Evolutionary conservation across 768 basidiomycete genomes (phyloP), one percentile per base, ranked within the genome.

Genomic region (Rhodotorula babjevae): DNA sequence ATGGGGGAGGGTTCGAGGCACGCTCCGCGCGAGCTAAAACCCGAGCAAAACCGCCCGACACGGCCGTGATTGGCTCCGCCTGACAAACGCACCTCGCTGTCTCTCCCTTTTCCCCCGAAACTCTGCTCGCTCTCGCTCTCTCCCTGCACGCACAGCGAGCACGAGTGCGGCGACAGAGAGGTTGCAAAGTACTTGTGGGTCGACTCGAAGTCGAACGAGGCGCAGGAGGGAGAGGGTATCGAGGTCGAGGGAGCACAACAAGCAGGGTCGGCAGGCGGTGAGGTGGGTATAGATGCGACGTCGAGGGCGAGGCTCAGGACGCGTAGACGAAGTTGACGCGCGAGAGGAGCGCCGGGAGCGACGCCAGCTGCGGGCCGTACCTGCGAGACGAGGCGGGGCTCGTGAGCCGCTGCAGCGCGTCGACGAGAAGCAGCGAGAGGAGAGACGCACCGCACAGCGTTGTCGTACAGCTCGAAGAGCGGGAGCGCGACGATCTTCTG

Each of bases 401-500:
- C 33, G 63, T 33, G 53, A 55, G 52, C n/a, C 19, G 33, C 29
- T 19, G 64, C 65, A 27, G 44, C 8, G 27, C 5, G 16, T 29
- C 61, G n/a, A 9, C n/a, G n/a, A 29, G 31, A 5, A 9, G 21
- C 7, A 3, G 12, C 5, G 59, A 27, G 25, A 23, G 9, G 10
- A 2, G 50, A 25, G 23, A 69, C 83, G 62, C 80, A 89, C 85
- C 94, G 85, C 0, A 95, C 93, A 16, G 93, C 91, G 71, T 99
- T 99, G 81, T 98, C 96, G 79, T 98, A 99, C 23, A 98, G 84
- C 82, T 99, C 96, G 79, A 95, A 97, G 50, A 99, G 84, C 0
- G 96, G 96, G 59, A 97, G 92, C 27, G 94, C 95, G 55, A 95
- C 87, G 15, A 99, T 87, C 80, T 98, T 98, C 95, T 98, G 97